Evolutionary conservation across 2,329 filamentous ascomycete species (phyloP), one percentile per base, ranked within the genome.

Genomic region (Polytolypa hystricis): DNA sequence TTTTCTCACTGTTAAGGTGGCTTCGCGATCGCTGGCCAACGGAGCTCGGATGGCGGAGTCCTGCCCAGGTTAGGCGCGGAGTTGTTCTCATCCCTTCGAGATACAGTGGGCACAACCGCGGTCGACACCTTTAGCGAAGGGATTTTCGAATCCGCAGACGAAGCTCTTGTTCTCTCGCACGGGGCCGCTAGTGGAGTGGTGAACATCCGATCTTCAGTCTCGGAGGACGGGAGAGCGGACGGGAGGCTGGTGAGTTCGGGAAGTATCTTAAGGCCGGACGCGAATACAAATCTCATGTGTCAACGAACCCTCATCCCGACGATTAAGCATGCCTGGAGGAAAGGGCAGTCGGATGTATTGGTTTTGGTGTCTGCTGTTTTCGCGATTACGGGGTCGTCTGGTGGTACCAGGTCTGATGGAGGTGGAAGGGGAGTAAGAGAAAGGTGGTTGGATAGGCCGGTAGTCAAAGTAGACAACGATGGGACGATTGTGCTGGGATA

Each of bases 251-350:
- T 30, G 11, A 12, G 11, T n/a, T 9, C 11, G 28, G 21, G 25
- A 1, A 28, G 18, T 5, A 16, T 35, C 9, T n/a, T 54, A 32
- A 51, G 51, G 30, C 48, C 52, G 3, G 52, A 55, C 36, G 42
- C 53, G n/a, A 57, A 57, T 42, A 55, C 53, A 3, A 57, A 54
- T 43, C 35, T 57, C 18, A 40, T 47, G 12, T 40, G 34, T 16
- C 47, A 48, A 35, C 39, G 51, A 19, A 53, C 47, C 4, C 33
- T 53, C 21, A 48, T 56, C 3, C 53, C 53, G n/a, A 41, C 41
- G 3, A 5, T 39, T 1, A 39, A 11, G 11, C 35, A 41, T 23
- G 43, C n/a, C n/a, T n/a, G n/a, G n/a, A n/a, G n/a, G n/a, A n/a
- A n/a, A n/a, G n/a, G n/a, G n/a, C n/a, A n/a, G n/a, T n/a, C n/a